Evolutionary conservation across 345 rosid genomes (phyloP).

Genomic region (Gossypium mustelinum): DNA sequence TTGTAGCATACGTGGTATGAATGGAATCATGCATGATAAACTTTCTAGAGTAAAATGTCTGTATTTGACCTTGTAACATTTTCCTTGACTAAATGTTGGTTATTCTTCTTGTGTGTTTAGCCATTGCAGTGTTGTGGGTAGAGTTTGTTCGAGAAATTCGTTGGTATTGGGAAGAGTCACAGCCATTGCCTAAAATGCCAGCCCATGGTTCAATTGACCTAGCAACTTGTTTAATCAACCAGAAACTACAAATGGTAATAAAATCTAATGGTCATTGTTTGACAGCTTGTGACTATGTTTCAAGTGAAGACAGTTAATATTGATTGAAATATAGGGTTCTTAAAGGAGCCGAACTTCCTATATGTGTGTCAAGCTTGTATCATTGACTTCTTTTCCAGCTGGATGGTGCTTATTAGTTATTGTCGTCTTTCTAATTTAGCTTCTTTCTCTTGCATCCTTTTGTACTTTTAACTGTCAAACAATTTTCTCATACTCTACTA

Average conservation of each 20-base stretch:
- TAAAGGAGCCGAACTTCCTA: slow-evolving; percentile 1
- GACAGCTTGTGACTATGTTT: neutral
- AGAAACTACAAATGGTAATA: slow-evolving; percentile 90
- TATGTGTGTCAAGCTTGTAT: neutral
- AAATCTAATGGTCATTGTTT: neutral
- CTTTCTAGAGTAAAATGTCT: neutral
- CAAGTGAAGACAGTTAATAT: neutral
- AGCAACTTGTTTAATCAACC: slow-evolving; percentile 80
- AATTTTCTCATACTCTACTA: neutral
- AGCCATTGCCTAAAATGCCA: slow-evolving; percentile 73
- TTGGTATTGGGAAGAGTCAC: slow-evolving; percentile 96
- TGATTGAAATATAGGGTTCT: neutral
- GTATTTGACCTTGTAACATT: slow-evolving; percentile 4
- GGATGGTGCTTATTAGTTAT: neutral
- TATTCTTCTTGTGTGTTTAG: slow-evolving; percentile 33
- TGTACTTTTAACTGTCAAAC: neutral
- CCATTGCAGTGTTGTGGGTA: slow-evolving; percentile 84
- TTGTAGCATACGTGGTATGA: slow-evolving; percentile 90
- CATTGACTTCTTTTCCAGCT: neutral
- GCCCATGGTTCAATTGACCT: slow-evolving; percentile 65
- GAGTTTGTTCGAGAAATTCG: slow-evolving; percentile 96
- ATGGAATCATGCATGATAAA: slow-evolving; percentile 8
- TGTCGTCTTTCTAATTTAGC: neutral
- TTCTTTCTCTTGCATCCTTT: neutral
- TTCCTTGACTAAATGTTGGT: slow-evolving; percentile 14